These are phyloP conservation scores for Chionographis japonica DNA, from an alignment of 106 monocot genomes.

Conservation along the genomic window DNA sequence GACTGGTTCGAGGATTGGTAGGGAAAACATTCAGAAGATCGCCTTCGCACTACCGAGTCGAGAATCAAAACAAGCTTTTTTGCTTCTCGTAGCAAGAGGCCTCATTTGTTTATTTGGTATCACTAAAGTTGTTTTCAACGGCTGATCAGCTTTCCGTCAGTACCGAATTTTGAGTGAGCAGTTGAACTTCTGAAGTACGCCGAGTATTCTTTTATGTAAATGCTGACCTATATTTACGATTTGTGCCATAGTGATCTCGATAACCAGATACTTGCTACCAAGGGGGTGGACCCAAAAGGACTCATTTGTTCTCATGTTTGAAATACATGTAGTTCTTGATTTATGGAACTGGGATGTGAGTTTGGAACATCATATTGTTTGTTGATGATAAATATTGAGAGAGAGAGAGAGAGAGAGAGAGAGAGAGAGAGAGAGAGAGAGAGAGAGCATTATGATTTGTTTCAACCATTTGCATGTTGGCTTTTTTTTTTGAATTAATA, in stretches of 20 bases:
- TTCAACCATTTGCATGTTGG: too few species aligned
- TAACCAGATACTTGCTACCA: not conserved
- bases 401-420: not conserved
- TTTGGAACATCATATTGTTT: not conserved
- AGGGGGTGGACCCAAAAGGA: not conserved
- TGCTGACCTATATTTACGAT: not conserved
- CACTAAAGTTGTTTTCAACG: not conserved
- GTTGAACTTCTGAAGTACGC: not conserved
- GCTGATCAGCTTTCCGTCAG: not conserved
- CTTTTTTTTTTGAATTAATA: too few species aligned
- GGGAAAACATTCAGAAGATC: not conserved
- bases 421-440: too few species aligned
- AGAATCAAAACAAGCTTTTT: not conserved
- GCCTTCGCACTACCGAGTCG: not conserved
- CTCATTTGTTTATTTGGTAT: too few species aligned
- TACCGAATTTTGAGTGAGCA: too few species aligned
- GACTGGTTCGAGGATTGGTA: constrained; percentile 91
- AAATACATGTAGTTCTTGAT: not conserved
- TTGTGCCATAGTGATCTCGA: too few species aligned
- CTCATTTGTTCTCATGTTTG: not conserved
- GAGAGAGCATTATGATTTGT: too few species aligned
- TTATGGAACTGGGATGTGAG: not conserved
- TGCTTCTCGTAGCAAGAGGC: not conserved
- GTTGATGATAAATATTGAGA: not conserved
- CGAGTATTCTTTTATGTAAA: constrained; percentile 7